Evolutionary conservation across 108 stramenopile species (phyloP).

Genomic region (Skeletonema costatum): DNA sequence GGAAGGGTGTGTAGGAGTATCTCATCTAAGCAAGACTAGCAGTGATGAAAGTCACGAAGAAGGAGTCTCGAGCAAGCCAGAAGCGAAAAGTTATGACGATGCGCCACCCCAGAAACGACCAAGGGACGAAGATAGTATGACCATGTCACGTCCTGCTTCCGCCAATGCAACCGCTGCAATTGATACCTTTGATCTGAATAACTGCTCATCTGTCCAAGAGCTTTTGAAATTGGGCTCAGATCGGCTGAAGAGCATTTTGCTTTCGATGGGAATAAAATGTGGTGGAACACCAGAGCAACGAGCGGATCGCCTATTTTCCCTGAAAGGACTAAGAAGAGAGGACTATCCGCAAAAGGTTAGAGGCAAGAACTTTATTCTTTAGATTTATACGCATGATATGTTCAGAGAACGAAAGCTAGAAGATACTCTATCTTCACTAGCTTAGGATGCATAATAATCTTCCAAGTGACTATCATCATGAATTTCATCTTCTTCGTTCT

Average conservation of each 20-base stretch:
- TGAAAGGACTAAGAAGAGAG: conserved; percentile 80
- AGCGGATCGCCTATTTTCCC: conserved; percentile 83
- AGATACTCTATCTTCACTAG: neutral
- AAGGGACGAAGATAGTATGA: conserved; percentile 21
- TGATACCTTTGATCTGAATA: conserved; percentile 57
- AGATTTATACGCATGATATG: neutral
- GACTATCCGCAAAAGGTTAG: conserved; percentile 76
- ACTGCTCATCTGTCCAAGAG: conserved; percentile 55
- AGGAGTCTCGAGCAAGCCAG: neutral
- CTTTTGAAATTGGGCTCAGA: conserved; percentile 82
- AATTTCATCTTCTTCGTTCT: neutral
- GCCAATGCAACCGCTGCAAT: neutral
- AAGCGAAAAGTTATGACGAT: neutral
- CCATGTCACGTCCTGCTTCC: neutral
- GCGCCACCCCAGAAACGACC: conserved; percentile 23
- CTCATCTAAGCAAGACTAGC: conserved; percentile 27
- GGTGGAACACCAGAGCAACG: conserved; percentile 83
- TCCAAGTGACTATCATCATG: conserved; percentile 15
- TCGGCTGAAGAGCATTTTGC: conserved; percentile 83
- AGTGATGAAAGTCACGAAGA: conserved; percentile 11
- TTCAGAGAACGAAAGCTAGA: neutral
- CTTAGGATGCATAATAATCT: conserved; percentile 4
- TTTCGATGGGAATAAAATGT: conserved; percentile 90
- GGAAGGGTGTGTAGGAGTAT: conserved; percentile 46
- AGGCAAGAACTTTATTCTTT: conserved; percentile 62